Base-by-base conservation (phyloP, 805 yeast genomes). In the Blastobotrys americana region DNA sequence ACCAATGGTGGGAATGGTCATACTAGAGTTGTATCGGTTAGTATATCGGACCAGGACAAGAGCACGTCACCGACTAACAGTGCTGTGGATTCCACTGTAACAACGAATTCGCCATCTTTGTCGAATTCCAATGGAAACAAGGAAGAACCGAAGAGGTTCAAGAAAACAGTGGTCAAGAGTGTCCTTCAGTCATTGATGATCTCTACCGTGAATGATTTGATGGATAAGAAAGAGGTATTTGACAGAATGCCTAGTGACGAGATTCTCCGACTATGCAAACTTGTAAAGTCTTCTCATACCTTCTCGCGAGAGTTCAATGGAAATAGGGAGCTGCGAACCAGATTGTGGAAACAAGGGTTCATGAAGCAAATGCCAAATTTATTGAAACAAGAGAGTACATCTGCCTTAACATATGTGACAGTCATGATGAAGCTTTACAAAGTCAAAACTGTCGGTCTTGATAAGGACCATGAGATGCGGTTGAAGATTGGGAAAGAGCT, bases 291-390 rank as follows among this genome's bases (percentile, higher is more conserved):
- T 42, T 83, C 95, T 42, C 89, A 85, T 67, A 72, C 73, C 52
- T 93, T 94, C 66, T 85, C 97, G 2, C 77, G 84, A 55, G 78
- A 74, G 46, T 93, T 93, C 70, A 93, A 93, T 63, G 88, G 82
- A 46, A 89, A 93, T 63, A 82, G 84, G 61, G 88, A 87, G 43
- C 69, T 93, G 55, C 72, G 99, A 52, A 82, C 85, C n/a, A 71
- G 93, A 55, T 69, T 93, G 35, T 89, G 94, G 81, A 84, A 87
- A 57, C 85, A 93, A 2, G 96, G 96, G 1, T 81, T 88, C 34
- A 90, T 89, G 65, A 95, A 87, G 57, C 82, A 89, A 58, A 73
- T 90, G 44, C 98, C 99, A 17, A 94, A 93, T 55, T 67, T 93
- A 55, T 68, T 89, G 55, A 84, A 85, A 55, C 98, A 94, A 64